These are phyloP conservation scores for Tetrahymena borealis DNA, from an alignment of 73 alveolate species.

Conservation along the genomic window DNA sequence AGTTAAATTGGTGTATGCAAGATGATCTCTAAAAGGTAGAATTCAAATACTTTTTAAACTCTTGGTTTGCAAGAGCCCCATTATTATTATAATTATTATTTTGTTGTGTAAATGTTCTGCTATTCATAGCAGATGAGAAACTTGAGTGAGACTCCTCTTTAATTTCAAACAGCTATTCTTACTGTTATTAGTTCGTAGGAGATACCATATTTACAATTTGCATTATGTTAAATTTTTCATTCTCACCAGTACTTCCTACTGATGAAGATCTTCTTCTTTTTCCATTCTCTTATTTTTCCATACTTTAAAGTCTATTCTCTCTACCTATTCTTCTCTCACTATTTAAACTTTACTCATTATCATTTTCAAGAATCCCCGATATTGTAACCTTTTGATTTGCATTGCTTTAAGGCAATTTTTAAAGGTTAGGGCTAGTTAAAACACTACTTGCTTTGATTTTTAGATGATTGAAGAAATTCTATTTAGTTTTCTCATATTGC, in stretches of 20 bases:
- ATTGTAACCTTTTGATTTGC: neutral
- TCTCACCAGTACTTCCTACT: neutral
- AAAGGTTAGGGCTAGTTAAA: neutral
- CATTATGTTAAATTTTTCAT: neutral
- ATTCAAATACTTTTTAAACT: neutral
- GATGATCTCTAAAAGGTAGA: neutral
- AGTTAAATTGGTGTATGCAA: neutral
- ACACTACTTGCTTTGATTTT: neutral
- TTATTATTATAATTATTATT: neutral
- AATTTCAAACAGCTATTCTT: neutral
- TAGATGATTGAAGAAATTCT: neutral
- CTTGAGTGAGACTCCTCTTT: neutral
- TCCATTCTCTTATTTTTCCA: neutral
- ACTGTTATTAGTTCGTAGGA: neutral
- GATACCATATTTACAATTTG: neutral
- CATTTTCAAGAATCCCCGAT: neutral
- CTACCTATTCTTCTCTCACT: neutral
- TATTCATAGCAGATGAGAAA: neutral
- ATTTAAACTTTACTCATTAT: neutral
- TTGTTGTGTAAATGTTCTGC: neutral
- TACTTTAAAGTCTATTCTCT: neutral
- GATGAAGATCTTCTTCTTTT: neutral
- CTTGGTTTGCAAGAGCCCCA: neutral
- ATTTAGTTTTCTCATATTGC: neutral
- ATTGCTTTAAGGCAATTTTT: neutral